Percentiles rank a stretch among this genome's conserved stretches.
Conservation (phyloP, 2,329 filamentous ascomycete species). For the Fulvia fulva region DNA sequence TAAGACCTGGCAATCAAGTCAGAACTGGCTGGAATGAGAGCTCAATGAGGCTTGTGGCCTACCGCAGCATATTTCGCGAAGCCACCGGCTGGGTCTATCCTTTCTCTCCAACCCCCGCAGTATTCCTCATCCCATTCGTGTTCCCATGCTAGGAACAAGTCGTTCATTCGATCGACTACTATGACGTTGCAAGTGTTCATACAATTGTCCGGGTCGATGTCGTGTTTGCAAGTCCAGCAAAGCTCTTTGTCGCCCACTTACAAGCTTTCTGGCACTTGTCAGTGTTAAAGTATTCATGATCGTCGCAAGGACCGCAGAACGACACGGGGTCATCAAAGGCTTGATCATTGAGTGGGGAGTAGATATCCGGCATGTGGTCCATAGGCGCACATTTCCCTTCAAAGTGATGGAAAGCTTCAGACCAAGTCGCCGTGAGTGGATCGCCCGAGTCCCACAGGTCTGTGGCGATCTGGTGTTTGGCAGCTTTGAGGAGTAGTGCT, state of each 20-base stretch:
- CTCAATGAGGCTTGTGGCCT: neutral
- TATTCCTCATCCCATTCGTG: neutral
- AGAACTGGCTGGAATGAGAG: neutral
- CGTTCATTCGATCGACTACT: neutral
- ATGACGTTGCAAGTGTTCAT: conserved; percentile 4
- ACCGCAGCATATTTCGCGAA: conserved; percentile 15
- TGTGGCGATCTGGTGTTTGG: neutral
- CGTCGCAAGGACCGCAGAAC: conserved; percentile 3
- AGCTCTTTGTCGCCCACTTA: neutral
- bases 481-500: conserved; percentile 2
- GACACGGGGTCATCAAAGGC: neutral
- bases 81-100: conserved; percentile 4
- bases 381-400: conserved; percentile 11
- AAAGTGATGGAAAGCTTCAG: conserved; percentile 7
- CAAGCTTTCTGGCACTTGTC: neutral
- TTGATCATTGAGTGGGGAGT: neutral
- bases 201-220: conserved; percentile 1
- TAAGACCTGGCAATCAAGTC: conserved; percentile 12
- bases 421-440: neutral
- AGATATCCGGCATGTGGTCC: conserved; percentile 1
- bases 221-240: conserved; percentile 5
- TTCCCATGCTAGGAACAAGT: neutral
- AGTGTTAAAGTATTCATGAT: neutral
- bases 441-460: neutral
- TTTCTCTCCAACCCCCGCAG: conserved; percentile 9